Percentiles rank a stretch among this genome's conserved stretches.
These are phyloP conservation scores for Porogramme epimiltina DNA, from an alignment of 1,284 basidiomycete genomes.

Conservation along the genomic window DNA sequence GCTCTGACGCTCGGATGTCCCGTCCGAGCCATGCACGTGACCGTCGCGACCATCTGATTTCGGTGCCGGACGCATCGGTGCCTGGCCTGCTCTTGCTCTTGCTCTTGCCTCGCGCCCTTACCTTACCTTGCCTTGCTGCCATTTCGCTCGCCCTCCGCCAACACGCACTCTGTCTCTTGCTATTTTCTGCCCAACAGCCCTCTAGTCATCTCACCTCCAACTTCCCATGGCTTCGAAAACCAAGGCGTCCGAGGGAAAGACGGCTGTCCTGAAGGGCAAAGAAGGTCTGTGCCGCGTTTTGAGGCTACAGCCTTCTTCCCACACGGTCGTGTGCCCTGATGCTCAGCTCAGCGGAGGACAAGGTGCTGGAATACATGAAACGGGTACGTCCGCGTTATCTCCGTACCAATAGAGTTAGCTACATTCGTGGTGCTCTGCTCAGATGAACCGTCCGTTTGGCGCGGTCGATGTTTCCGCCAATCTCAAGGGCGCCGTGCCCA, in stretches of 20 bases:
- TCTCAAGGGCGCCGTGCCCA: constrained; percentile 83
- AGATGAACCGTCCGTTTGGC: constrained; percentile 81
- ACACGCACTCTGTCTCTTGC: no score
- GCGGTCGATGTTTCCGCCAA: constrained; percentile 87
- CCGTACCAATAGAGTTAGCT: constrained; percentile 1
- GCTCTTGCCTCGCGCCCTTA: no score
- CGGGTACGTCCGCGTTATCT: constrained; percentile 44
- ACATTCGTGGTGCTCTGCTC: constrained; percentile 5
- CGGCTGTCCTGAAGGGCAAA: constrained; percentile 67
- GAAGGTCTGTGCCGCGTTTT: constrained; percentile 62
- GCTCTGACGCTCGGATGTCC: no score
- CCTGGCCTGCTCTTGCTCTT: no score
- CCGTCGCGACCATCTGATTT: no score
- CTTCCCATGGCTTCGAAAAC: constrained; percentile 27
- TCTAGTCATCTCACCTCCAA: no score
- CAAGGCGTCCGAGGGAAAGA: constrained; percentile 52
- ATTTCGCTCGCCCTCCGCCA: no score
- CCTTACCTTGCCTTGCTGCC: no score
- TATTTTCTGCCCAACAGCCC: constrained; percentile 8
- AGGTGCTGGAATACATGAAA: constrained; percentile 73
- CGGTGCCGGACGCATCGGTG: background rate
- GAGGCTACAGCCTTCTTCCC: constrained; percentile 42
- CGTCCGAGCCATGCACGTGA: no score
- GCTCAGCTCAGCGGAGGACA: constrained; percentile 59
- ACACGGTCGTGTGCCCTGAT: no score